These are phyloP conservation scores for Didymella sp. DNA, from an alignment of 2,329 filamentous ascomycete genomes.

Conservation along the genomic window DNA sequence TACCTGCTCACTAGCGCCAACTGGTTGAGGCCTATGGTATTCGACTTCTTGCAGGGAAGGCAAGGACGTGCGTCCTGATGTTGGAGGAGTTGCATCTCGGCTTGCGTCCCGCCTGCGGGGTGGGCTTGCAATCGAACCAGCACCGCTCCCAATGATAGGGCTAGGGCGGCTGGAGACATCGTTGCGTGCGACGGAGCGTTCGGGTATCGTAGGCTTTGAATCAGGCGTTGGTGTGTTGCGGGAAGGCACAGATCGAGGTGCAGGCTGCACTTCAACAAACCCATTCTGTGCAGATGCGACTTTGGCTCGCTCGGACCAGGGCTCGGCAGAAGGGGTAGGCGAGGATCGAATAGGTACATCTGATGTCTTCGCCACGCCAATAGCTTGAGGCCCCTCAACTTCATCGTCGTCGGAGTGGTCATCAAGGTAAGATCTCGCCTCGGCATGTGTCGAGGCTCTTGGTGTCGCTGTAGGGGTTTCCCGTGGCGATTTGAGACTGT, in stretches of 20 bases:
- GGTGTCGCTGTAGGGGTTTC: constrained; percentile 32
- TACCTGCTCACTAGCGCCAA: constrained; percentile 5
- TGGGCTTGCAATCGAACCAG: constrained; percentile 20
- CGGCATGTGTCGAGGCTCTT: constrained; percentile 18
- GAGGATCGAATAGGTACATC: constrained; percentile 46
- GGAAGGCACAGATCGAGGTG: constrained; percentile 30
- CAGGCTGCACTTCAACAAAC: constrained; percentile 38
- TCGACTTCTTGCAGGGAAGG: constrained; percentile 43
- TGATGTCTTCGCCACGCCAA: constrained; percentile 54
- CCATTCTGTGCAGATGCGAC: constrained; percentile 30
- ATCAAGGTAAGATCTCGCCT: constrained; percentile 40
- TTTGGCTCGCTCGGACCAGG: constrained; percentile 23
- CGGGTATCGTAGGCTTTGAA: constrained; percentile 23
- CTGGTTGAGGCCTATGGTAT: constrained; percentile 12
- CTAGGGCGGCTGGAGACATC: constrained; percentile 28
- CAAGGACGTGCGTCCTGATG: constrained; percentile 34
- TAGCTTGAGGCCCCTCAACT: constrained; percentile 36
- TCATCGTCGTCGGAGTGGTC: constrained; percentile 40
- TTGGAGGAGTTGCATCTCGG: constrained; percentile 31
- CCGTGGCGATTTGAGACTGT: constrained; percentile 31
- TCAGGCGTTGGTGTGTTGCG: constrained; percentile 42
- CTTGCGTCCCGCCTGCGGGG: constrained; percentile 31
- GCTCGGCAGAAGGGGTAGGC: constrained; percentile 36
- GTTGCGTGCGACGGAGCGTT: constrained; percentile 31
- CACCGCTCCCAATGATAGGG: constrained; percentile 11